These are phyloP conservation scores for Naganishia onofrii DNA, from an alignment of 768 basidiomycete species.

Conservation along the genomic window DNA sequence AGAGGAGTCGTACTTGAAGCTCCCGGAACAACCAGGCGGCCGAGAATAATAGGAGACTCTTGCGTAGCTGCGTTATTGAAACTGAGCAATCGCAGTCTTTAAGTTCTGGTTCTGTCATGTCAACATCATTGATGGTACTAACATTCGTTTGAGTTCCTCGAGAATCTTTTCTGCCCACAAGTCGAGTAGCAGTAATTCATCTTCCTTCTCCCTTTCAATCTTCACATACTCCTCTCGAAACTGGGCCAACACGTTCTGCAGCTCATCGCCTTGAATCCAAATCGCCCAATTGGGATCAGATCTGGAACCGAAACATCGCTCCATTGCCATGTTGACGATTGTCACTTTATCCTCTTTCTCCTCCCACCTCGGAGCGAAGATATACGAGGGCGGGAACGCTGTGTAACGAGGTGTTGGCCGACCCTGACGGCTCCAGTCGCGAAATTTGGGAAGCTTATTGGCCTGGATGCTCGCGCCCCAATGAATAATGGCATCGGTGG, in stretches of 20 bases:
- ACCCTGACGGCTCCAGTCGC: not conserved
- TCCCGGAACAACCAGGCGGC: too few relatives aligned
- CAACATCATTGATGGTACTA: not conserved
- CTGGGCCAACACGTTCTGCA: not conserved
- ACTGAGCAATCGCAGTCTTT: too few relatives aligned
- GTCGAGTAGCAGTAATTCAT: not conserved
- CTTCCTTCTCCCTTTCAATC: not conserved
- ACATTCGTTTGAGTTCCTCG: not conserved
- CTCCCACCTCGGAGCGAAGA: conserved; percentile 2
- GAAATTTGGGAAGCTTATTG: not conserved
- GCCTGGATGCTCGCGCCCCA: not conserved
- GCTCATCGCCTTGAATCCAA: conserved; percentile 9
- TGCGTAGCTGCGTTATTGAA: too few relatives aligned
- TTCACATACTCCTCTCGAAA: conserved; percentile 2
- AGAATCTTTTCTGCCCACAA: conserved; percentile 8
- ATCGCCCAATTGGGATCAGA: not conserved
- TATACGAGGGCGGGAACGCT: not conserved
- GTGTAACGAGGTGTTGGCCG: not conserved
- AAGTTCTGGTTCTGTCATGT: not conserved
- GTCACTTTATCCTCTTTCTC: not conserved
- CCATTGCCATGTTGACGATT: not conserved
- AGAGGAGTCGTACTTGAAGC: too few relatives aligned
- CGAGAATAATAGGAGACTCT: too few relatives aligned
- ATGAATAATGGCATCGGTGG: not conserved
- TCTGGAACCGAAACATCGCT: conserved; percentile 3